Conservation (phyloP, 805 yeast species). For the Suhomyces xylopsoci region DNA sequence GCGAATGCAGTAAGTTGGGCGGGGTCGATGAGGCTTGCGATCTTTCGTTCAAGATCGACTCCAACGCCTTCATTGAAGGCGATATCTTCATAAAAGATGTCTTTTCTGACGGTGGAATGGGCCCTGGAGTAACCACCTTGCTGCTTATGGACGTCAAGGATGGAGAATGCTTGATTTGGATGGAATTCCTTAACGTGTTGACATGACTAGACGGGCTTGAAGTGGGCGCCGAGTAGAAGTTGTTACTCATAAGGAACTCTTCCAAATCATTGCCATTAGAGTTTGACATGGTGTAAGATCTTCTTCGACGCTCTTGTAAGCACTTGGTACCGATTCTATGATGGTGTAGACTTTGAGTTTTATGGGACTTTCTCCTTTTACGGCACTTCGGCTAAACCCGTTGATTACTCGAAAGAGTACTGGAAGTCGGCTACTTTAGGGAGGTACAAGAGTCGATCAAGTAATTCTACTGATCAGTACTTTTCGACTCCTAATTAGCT, state of each 20-base stretch:
- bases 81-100: slow-evolving; percentile 35
- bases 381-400: neutral
- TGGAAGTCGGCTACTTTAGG: neutral
- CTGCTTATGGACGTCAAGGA: slow-evolving; percentile 23
- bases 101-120: slow-evolving; percentile 5
- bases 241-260: slow-evolving; percentile 30
- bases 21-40: slow-evolving; percentile 1
- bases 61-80: slow-evolving; percentile 43
- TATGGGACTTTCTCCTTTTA: neutral
- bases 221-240: slow-evolving; percentile 28
- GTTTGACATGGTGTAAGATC: neutral
- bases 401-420: neutral
- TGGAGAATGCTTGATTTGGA: slow-evolving; percentile 24
- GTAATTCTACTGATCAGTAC: neutral
- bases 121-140: slow-evolving; percentile 2
- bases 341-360: neutral
- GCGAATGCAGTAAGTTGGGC: slow-evolving; percentile 1
- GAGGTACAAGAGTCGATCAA: neutral
- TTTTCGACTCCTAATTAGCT: neutral
- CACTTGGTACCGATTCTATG: neutral
- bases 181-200: slow-evolving; percentile 22
- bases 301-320: neutral
- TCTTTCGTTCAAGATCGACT: slow-evolving; percentile 25
- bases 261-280: slow-evolving; percentile 15
- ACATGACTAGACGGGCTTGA: slow-evolving; percentile 23